phyloP scores from a whole-genome alignment of 768 basidiomycete genomes.

The Sporobolomyces phaffii region DNA sequence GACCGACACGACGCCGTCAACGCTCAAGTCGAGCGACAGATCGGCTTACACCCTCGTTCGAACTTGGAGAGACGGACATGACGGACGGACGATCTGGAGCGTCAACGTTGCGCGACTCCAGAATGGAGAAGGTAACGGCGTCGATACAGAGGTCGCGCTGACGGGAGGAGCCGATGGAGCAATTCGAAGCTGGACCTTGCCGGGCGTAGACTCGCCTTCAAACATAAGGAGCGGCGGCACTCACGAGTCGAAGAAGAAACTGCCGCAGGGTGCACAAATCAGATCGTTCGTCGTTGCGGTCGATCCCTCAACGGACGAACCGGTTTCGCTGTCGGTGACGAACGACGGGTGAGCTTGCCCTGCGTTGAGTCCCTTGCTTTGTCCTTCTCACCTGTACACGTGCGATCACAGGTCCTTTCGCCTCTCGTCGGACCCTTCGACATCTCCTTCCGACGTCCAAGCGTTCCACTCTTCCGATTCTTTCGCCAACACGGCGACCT shows the following conservation, averaged over 20 bases:
- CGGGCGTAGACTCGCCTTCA: not conserved
- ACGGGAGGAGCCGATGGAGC: slow-evolving; percentile 28
- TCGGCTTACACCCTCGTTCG: not conserved
- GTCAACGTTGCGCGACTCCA: not conserved
- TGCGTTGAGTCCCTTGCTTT: too few relatives aligned
- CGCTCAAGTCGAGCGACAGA: not conserved
- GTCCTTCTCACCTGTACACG: not conserved
- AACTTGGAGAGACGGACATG: slow-evolving; percentile 17
- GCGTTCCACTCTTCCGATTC: not conserved
- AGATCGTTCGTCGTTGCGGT: slow-evolving; percentile 12
- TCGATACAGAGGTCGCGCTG: not conserved
- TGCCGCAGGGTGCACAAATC: not conserved
- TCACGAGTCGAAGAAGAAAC: not conserved
- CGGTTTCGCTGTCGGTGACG: not conserved
- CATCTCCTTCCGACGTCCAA: too few relatives aligned
- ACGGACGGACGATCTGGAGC: slow-evolving; percentile 21
- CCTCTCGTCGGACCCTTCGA: not conserved
- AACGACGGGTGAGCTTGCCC: not conserved
- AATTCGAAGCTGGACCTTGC: slow-evolving; percentile 6
- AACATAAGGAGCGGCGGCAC: too few relatives aligned
- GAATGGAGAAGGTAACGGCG: not conserved
- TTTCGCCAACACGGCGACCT: not conserved
- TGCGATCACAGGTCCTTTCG: not conserved
- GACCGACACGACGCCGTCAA: not conserved
- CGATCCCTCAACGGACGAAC: not conserved